phyloP scores from a whole-genome alignment of 768 basidiomycete species.

The Wakefieldia striispora region DNA sequence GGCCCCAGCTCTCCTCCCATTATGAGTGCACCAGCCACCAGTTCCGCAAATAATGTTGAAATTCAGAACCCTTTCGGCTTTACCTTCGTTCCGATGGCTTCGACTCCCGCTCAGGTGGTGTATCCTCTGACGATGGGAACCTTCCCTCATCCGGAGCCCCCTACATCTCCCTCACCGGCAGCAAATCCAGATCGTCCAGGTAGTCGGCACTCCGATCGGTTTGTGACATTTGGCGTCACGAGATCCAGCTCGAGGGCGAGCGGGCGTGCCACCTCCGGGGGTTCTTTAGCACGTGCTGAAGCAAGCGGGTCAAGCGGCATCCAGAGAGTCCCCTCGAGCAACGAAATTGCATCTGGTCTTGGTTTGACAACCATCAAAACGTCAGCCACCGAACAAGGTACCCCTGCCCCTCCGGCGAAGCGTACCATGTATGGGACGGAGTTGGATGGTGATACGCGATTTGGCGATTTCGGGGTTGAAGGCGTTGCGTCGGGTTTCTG shows the following conservation, averaged over 20 bases:
- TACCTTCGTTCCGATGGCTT: conserved; percentile 48
- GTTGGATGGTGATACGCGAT: conserved; percentile 76
- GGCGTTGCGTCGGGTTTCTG: conserved; percentile 75
- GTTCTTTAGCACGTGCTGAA: conserved; percentile 26
- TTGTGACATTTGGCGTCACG: conserved; percentile 31
- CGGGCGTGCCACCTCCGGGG: conserved; percentile 27
- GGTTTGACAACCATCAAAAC: conserved; percentile 41
- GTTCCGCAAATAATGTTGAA: conserved; percentile 49
- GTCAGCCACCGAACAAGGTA: conserved; percentile 37
- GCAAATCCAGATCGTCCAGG: conserved; percentile 32
- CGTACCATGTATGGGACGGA: conserved; percentile 86
- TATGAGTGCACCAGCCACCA: conserved; percentile 37
- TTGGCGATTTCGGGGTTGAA: conserved; percentile 81
- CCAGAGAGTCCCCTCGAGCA: conserved; percentile 39
- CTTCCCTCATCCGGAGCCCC: conserved; percentile 35
- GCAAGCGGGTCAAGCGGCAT: conserved; percentile 25
- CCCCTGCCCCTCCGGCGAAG: conserved; percentile 47
- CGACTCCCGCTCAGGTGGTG: conserved; percentile 46
- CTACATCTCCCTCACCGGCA: conserved; percentile 34
- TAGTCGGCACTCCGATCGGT: conserved; percentile 32
- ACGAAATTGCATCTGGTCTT: conserved; percentile 44
- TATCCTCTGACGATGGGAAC: conserved; percentile 39
- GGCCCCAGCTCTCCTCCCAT: conserved; percentile 40
- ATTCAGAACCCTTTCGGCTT: conserved; percentile 56
- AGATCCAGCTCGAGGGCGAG: conserved; percentile 39